phyloP scores from a whole-genome alignment of 2,329 filamentous ascomycete species.

The Aureobasidium lini region DNA sequence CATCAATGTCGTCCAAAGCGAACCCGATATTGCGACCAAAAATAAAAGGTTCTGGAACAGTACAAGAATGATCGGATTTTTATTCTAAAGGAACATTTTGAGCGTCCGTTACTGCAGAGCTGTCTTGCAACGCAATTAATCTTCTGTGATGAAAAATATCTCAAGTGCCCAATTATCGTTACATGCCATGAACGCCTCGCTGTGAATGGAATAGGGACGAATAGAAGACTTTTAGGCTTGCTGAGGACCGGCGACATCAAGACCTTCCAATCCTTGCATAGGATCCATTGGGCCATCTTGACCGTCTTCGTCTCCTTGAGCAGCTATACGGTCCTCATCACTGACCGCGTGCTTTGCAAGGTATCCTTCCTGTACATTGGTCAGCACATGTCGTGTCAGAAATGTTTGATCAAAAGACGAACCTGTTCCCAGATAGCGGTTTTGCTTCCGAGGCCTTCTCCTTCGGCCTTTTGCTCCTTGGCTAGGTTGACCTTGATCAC shows the following conservation, averaged over 20 bases:
- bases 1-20: no score
- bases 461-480: constrained; percentile 82
- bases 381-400: constrained; percentile 13
- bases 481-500: constrained; percentile 88
- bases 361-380: constrained; percentile 70
- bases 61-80: no score
- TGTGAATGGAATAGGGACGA: neutral
- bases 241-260: constrained; percentile 91
- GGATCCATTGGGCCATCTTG: constrained; percentile 62
- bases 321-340: constrained; percentile 61
- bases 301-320: constrained; percentile 46
- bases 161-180: neutral
- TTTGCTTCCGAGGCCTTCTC: constrained; percentile 83
- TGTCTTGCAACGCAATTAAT: no score
- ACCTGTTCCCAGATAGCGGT: constrained; percentile 98
- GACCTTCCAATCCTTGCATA: constrained; percentile 89
- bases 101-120: no score
- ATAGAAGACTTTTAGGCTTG: constrained; percentile 47
- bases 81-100: no score
- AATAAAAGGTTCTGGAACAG: no score
- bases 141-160: neutral
- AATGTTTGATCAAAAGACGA: constrained; percentile 26
- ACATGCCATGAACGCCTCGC: constrained; percentile 11
- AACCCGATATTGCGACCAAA: no score
- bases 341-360: constrained; percentile 78